These are phyloP conservation scores for Canariomyces notabilis DNA, from an alignment of 2,329 filamentous ascomycete genomes.

Conservation along the genomic window DNA sequence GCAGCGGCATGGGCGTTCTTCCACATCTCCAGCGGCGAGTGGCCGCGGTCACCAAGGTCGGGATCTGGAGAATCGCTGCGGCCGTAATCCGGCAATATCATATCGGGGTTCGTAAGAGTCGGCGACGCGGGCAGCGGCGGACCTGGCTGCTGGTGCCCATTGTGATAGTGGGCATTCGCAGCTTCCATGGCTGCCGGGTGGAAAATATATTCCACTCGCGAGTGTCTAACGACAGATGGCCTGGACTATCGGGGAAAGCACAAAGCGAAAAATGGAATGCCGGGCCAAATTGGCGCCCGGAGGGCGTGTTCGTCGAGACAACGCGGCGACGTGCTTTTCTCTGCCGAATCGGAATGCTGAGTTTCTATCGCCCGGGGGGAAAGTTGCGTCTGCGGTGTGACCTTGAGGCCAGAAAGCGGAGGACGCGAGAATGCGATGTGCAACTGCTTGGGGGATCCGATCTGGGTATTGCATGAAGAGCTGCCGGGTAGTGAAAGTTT, in stretches of 20 bases:
- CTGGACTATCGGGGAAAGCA: background rate
- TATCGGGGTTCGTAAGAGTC: slow-evolving; percentile 86
- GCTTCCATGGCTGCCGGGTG: slow-evolving; percentile 30
- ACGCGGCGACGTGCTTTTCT: slow-evolving; percentile 9
- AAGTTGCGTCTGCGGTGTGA: slow-evolving; percentile 16
- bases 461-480: background rate
- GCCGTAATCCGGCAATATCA: slow-evolving; percentile 80
- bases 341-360: slow-evolving; percentile 7
- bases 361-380: slow-evolving; percentile 5
- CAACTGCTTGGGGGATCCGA: slow-evolving; percentile 14
- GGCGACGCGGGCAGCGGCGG: slow-evolving; percentile 62
- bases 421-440: slow-evolving; percentile 14
- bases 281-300: background rate
- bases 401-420: slow-evolving; percentile 9
- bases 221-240: background rate
- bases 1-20: slow-evolving; percentile 38
- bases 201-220: too few relatives aligned
- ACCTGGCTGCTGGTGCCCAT: slow-evolving; percentile 35
- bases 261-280: background rate
- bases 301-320: background rate
- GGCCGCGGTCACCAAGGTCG: slow-evolving; percentile 41
- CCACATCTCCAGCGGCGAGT: slow-evolving; percentile 50
- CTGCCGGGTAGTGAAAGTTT: background rate
- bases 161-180: slow-evolving; percentile 25
- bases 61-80: slow-evolving; percentile 49